Evolutionary conservation across 306 rosid genomes (phyloP), one percentile per base, ranked within the genome.

Genomic region (Psophocarpus tetragonolobus): DNA sequence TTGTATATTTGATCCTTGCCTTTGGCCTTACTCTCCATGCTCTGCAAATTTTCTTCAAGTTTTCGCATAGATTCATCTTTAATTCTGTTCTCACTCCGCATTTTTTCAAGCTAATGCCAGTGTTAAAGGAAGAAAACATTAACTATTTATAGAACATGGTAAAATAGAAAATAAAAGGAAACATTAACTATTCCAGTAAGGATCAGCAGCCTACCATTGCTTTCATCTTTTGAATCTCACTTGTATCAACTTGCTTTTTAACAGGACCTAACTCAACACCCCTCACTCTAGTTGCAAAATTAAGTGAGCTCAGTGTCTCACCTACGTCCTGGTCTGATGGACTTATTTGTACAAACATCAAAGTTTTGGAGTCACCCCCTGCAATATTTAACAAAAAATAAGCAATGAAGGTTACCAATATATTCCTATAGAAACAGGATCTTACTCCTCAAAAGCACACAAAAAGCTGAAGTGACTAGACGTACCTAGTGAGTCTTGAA

Each of bases 281-380:
- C 68, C 96, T 88, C 77, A 93, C 97, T 67, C 97, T 89, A 50
- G 96, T 87, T 41, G 97, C 96, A 78, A 93, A 93, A 81, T 87
- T 90, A 54, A 93, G 78, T 48, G 97, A 93, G 81, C 97, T 93
- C 50, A 93, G 24, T 71, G 97, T 93, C 85, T 93, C 97, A 57
- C 92, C 90, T 74, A 85, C 33, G 41, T 93, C 97, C 84, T 89
- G 91, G 79, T 93, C 92, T 2, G 97, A 90, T 57, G 97, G 97
- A 81, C 97, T 93, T 66, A 93, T 89, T 87, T 93, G 96, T 69
- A 93, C 96, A 81, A 93, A 86, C 97, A 93, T 93, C 80, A 93
- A 77, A 32, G 97, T 87, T 86, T 93, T 93, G 73, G 97, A 77
- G 69, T 93, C 94, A 60, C 97, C 97, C 53, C 97, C 97, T 93